Base-by-base conservation (phyloP, 1,284 basidiomycete species). In the Ceratorhiza oryzae-sativae region DNA sequence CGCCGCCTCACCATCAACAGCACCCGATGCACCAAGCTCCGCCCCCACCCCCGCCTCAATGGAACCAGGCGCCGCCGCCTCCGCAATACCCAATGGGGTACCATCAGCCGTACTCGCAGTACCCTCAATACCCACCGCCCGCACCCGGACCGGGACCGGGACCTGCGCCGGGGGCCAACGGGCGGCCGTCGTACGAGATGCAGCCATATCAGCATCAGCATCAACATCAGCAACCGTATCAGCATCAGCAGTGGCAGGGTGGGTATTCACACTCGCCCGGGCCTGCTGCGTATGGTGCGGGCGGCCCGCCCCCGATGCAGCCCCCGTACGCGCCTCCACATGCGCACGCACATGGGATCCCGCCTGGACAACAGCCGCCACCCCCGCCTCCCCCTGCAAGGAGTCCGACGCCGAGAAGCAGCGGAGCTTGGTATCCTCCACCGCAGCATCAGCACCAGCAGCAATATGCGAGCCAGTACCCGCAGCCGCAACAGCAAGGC, bases 41-140 rank as follows among this genome's bases (percentile, higher is more conserved):
- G 56, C 73, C 75, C 39, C 72, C 71, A 55, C 73, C 59, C n/a
- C 65, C 51, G 20, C 60, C 59, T 39, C 53, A 49, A 25, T 70
- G 53, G 48, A 63, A 60, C 42, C 75, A 45, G 34, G 58, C 46
- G 25, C 70, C 68, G 27, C 74, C 77, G 34, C 72, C 76, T 18
- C 72, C 49, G 36, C 27, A 74, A 23, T 70, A 71, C 45, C 65
- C 46, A 41, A 9, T 72, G 51, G 45, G 62, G 45, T 65, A 56
- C 23, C 49, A 55, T 70, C 58, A 70, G 30, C 67, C 53, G 46
- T 71, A 75, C 27, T 73, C 71, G 49, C 72, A 73, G 39, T 71
- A 77, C 58, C 73, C 73, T n/a, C 71, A 72, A 13, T 72, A 77
- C 61, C 68, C n/a, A n/a, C n/a, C 56, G 8, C 72, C 58, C 15